Evolutionary conservation across 768 basidiomycete species (phyloP).

Genomic region (Suillus variegatus): DNA sequence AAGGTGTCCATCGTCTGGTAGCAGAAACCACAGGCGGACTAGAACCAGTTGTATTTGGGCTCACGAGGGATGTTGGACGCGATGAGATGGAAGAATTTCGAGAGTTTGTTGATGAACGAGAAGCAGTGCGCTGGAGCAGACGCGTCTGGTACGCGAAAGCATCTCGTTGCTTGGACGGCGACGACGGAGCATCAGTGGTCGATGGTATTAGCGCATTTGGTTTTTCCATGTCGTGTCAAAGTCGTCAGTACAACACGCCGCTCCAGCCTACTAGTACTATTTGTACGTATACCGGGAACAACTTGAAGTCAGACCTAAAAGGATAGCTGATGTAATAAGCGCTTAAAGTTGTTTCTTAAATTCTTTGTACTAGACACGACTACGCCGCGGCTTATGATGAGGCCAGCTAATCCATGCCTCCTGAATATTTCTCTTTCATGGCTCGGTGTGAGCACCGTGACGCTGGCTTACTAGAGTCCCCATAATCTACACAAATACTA

Average conservation of each 20-base stretch:
- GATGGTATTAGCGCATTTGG: conserved; percentile 17
- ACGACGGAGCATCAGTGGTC: background rate
- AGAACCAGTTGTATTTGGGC: conserved; percentile 45
- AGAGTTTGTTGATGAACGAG: conserved; percentile 45
- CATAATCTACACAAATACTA: too few species aligned
- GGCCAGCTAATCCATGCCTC: too few species aligned
- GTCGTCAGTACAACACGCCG: conserved; percentile 11
- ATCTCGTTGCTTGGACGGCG: conserved; percentile 19
- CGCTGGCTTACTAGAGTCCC: too few species aligned
- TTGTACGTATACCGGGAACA: background rate
- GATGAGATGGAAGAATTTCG: conserved; percentile 48
- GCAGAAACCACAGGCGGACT: conserved; percentile 34
- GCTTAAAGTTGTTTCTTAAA: too few species aligned
- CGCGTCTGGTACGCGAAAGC: conserved; percentile 81
- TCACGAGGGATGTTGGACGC: conserved; percentile 41
- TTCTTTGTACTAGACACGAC: too few species aligned
- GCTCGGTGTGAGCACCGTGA: too few species aligned
- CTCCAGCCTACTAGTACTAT: background rate
- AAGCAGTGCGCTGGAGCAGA: conserved; percentile 74
- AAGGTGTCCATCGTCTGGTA: conserved; percentile 60
- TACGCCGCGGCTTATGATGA: too few species aligned
- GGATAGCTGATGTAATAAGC: too few species aligned
- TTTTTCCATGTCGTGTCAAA: conserved; percentile 42
- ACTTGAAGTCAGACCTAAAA: too few species aligned
- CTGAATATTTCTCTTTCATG: too few species aligned